Evolutionary conservation across 495 filamentous ascomycete species (phyloP).

Genomic region (Hypoxylon lienhwacheense): DNA sequence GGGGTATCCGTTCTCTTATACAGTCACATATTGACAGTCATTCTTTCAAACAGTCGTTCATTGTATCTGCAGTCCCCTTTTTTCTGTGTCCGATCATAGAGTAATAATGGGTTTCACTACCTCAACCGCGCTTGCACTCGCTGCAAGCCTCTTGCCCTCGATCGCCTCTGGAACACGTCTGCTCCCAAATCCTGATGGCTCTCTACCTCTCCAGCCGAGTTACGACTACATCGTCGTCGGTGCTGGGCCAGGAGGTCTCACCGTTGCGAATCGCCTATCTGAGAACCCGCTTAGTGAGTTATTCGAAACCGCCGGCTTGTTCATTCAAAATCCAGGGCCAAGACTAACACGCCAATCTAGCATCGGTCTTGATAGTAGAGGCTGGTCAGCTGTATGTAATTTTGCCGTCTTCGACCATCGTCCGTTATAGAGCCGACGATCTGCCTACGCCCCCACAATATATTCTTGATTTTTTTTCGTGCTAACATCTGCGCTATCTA

Average conservation of each 20-base stretch:
- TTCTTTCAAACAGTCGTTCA: too few species aligned
- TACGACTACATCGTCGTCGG: conserved; percentile 59
- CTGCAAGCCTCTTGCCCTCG: conserved; percentile 13
- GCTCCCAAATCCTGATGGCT: conserved; percentile 7
- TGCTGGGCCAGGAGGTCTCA: conserved; percentile 57
- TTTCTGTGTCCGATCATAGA: not conserved
- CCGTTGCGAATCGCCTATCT: conserved; percentile 57
- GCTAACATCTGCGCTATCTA: conserved; percentile 17
- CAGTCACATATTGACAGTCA: too few species aligned
- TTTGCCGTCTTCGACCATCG: too few species aligned
- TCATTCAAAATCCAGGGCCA: not conserved
- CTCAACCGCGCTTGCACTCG: conserved; percentile 2
- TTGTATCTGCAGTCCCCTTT: too few species aligned
- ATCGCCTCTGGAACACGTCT: conserved; percentile 12
- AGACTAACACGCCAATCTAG: conserved; percentile 22
- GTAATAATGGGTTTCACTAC: conserved; percentile 4
- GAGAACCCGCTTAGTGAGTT: conserved; percentile 43
- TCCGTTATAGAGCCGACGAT: not conserved
- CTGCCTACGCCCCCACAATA: too few species aligned
- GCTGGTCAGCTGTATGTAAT: conserved; percentile 47
- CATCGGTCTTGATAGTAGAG: conserved; percentile 48
- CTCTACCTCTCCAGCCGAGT: conserved; percentile 22
- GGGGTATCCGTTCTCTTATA: too few species aligned
- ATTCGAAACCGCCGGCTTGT: not conserved
- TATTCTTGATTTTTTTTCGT: too few species aligned